These are phyloP conservation scores for Hygrophila difformis DNA, from an alignment of 257 asterid genomes.

Conservation along the genomic window DNA sequence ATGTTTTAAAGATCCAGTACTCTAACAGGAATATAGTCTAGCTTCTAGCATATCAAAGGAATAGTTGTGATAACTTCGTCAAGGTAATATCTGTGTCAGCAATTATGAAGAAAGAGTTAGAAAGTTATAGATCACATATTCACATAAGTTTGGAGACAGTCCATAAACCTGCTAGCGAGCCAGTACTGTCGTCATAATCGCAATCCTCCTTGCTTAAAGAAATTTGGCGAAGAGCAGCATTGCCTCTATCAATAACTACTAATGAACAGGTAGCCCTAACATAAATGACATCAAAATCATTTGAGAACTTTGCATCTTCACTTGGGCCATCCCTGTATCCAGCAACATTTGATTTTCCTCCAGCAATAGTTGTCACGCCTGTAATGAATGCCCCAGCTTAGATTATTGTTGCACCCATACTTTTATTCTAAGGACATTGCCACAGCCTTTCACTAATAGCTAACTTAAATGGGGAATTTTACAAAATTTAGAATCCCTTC, in stretches of 20 bases:
- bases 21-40: too few relatives aligned
- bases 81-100: too few relatives aligned
- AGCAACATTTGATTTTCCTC: conserved; percentile 87
- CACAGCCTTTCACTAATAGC: background rate
- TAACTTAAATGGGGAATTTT: background rate
- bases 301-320: conserved; percentile 91
- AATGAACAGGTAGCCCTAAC: conserved; percentile 78
- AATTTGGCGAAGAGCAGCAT: conserved; percentile 95
- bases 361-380: conserved; percentile 99
- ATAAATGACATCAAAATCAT: conserved; percentile 80
- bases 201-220: conserved; percentile 83
- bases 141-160: conserved; percentile 1
- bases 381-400: conserved; percentile 17
- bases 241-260: conserved; percentile 87
- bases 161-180: conserved; percentile 56
- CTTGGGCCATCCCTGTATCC: conserved; percentile 98
- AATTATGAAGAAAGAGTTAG: too few relatives aligned
- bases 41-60: too few relatives aligned
- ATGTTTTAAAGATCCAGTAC: too few relatives aligned
- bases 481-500: conserved; percentile 3
- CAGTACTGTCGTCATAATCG: conserved; percentile 52
- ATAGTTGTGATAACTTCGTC: too few relatives aligned
- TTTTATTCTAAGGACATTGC: background rate
- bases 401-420: conserved; percentile 1
- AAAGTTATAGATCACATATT: conserved; percentile 1